These are phyloP conservation scores for Puccinia novopanici DNA, from an alignment of 1,284 basidiomycete species.

Conservation along the genomic window DNA sequence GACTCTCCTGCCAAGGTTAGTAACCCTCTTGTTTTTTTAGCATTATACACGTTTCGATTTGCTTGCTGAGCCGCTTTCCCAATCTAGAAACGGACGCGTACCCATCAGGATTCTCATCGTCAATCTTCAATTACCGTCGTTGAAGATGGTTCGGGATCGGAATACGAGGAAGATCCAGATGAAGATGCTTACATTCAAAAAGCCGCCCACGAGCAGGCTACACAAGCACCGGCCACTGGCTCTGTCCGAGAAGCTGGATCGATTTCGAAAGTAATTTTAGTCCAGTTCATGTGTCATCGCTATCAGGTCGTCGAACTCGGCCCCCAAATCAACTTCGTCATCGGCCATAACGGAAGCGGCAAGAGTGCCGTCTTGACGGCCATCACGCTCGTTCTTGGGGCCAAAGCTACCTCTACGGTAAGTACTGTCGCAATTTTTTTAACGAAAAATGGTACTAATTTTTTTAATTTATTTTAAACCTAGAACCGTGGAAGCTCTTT, in stretches of 20 bases:
- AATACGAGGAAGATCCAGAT: constrained; percentile 2
- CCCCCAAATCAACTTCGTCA: constrained; percentile 89
- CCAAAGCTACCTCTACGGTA: constrained; percentile 84
- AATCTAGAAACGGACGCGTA: background rate
- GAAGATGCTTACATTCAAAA: background rate
- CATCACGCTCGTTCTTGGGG: constrained; percentile 88
- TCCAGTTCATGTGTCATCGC: constrained; percentile 60
- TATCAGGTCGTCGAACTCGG: constrained; percentile 57
- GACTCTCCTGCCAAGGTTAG: no score
- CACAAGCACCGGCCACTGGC: background rate
- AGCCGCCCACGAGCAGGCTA: background rate
- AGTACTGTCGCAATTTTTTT: background rate
- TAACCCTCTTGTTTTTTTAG: no score
- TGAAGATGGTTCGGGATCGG: background rate
- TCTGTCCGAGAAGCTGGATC: constrained; percentile 53
- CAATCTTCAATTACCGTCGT: background rate
- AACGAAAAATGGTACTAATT: background rate
- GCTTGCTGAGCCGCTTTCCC: no score
- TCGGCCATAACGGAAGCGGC: constrained; percentile 74
- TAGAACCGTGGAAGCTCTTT: constrained; percentile 72
- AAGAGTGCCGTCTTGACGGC: constrained; percentile 94
- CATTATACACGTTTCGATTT: no score
- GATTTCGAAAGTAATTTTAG: constrained; percentile 58
- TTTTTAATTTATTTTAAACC: no score
- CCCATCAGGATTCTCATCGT: background rate